A percentile compares a stretch with the other conserved stretches of the same genome.
Evolutionary conservation across 169 alveolate species (phyloP).

Genomic region (Eimeria sp.): DNA sequence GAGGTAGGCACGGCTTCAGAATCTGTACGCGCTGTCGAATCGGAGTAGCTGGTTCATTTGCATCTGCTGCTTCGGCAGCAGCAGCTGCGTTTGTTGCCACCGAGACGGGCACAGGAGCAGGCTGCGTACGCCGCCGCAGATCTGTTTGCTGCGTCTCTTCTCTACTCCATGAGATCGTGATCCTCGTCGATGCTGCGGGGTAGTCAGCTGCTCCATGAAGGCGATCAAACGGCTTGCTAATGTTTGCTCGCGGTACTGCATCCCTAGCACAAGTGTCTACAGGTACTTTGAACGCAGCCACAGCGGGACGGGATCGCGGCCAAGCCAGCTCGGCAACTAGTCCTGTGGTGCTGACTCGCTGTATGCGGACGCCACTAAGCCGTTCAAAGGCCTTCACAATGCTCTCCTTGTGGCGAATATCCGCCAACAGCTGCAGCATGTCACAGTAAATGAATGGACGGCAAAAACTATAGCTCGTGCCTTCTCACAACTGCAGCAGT

Average conservation of each 20-base stretch:
- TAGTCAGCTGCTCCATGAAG: slow-evolving; percentile 16
- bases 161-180: slow-evolving; percentile 35
- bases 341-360: slow-evolving; percentile 50
- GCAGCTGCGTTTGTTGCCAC: not conserved
- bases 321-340: slow-evolving; percentile 68
- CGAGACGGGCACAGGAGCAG: slow-evolving; percentile 11
- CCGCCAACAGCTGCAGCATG: slow-evolving; percentile 71
- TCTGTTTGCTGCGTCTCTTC: not conserved
- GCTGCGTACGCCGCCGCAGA: not conserved
- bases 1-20: slow-evolving; percentile 48
- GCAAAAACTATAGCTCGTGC: not conserved
- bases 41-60: slow-evolving; percentile 38
- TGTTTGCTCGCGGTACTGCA: not conserved
- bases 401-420: slow-evolving; percentile 71
- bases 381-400: slow-evolving; percentile 72
- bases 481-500: not conserved
- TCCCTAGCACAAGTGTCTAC: slow-evolving; percentile 2
- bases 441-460: not conserved
- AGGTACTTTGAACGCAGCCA: slow-evolving; percentile 18
- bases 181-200: slow-evolving; percentile 31
- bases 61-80: not conserved
- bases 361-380: slow-evolving; percentile 66
- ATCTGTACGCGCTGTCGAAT: slow-evolving; percentile 48
- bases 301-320: slow-evolving; percentile 78
- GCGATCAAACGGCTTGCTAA: not conserved